Evolutionary conservation across 306 rosid species (phyloP), one percentile per base, ranked within the genome.

Genomic region (Neltuma alba): DNA sequence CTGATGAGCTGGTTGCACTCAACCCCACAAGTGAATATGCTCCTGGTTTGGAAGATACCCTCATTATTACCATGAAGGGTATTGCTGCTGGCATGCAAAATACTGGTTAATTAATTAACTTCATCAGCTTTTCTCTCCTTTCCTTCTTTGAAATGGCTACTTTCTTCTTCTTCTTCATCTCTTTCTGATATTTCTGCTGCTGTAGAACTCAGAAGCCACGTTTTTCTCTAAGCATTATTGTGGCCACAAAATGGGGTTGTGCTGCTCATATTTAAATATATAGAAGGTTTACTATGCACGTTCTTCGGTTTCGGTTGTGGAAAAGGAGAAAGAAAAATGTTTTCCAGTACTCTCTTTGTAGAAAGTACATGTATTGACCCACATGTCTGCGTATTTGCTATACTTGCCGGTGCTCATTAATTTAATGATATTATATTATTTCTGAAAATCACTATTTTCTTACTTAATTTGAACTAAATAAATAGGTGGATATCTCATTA

Each of bases 1-100:
- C 97, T 0, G 89, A 92, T 61, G 98, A 94, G 81, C 98, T 92
- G 31, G 85, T 92, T 60, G 75, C 84, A 47, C 91, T 94, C 40
- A 94, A 94, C 86, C 98, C 96, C 0, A 89, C 89, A 48, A 94
- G 98, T 31, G 98, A 94, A 27, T 94, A 89, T 47, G 98, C 98
- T 0, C 98, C 97, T 41, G 98, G 98, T 80, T 83, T 94, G 79
- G 98, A 94, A 87, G 98, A 94, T 85, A 94, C 98, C 65, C 95
- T 94, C 80, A 92, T 94, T 79, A 84, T 92, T 86, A 94, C 98
- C 69, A 94, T 94, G 98, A 94, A 94, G 92, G 98, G 98, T 74
- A 89, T 94, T 81, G 98, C 98, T 75, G 98, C 98, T 76, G 98
- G 98, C 68, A 0, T 94, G 87, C 98, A 94, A 79, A 94, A 94